Percentiles rank a stretch among this genome's conserved stretches.
Evolutionary conservation across 805 yeast species (phyloP).

Genomic region (Nakazawaea ernobii): DNA sequence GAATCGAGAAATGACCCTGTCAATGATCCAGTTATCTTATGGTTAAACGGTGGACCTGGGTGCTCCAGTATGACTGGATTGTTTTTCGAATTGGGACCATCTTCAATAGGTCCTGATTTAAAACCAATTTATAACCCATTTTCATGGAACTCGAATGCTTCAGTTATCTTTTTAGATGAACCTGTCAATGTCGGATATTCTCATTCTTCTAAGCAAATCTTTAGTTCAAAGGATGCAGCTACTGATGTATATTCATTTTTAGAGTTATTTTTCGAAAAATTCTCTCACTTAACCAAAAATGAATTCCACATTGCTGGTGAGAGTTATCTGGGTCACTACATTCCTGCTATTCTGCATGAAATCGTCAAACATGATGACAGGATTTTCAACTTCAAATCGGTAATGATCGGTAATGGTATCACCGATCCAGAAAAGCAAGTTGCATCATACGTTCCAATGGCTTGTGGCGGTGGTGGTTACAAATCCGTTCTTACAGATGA

Average conservation of each 20-base stretch:
- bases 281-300: slow-evolving; percentile 44
- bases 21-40: slow-evolving; percentile 82
- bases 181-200: slow-evolving; percentile 84
- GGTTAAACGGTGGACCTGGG: slow-evolving; percentile 96
- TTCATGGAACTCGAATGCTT: slow-evolving; percentile 82
- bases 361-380: slow-evolving; percentile 57
- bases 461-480: slow-evolving; percentile 86
- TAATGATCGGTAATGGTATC: slow-evolving; percentile 85
- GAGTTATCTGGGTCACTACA: slow-evolving; percentile 90
- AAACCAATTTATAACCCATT: slow-evolving; percentile 66
- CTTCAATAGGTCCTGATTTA: slow-evolving; percentile 55
- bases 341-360: slow-evolving; percentile 82
- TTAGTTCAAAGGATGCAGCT: slow-evolving; percentile 55
- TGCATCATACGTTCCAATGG: slow-evolving; percentile 83
- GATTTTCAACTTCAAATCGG: slow-evolving; percentile 62
- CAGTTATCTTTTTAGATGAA: slow-evolving; percentile 81
- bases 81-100: slow-evolving; percentile 82
- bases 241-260: slow-evolving; percentile 75
- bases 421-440: slow-evolving; percentile 81
- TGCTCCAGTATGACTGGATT: slow-evolving; percentile 85
- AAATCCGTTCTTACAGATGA: slow-evolving; percentile 42
- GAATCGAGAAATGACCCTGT: too few species aligned
- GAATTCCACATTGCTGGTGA: slow-evolving; percentile 90
- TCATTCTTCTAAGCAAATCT: slow-evolving; percentile 58
- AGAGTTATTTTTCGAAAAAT: slow-evolving; percentile 72